Evolutionary conservation across 306 rosid species (phyloP).

Genomic region (Cucurbita moschata): DNA sequence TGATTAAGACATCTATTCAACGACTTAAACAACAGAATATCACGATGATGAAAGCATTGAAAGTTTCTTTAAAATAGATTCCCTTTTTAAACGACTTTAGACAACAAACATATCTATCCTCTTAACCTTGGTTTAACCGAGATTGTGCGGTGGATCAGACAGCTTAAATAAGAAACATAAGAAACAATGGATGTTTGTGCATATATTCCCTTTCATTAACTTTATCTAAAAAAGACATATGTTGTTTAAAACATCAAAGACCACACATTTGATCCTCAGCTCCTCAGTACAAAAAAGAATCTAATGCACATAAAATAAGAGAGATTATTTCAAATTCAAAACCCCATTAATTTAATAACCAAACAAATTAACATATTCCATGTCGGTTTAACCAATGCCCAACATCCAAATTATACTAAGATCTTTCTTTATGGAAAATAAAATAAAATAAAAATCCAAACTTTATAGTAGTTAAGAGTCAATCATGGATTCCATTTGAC

Average conservation of each 20-base stretch:
- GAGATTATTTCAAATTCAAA: not conserved
- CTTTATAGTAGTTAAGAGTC: not conserved
- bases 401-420: not conserved
- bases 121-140: not conserved
- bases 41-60: not conserved
- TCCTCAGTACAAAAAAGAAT: slow-evolving; percentile 28
- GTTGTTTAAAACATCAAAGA: not conserved
- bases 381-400: slow-evolving; percentile 2
- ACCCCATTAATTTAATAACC: not conserved
- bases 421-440: not conserved
- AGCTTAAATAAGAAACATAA: not conserved
- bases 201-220: slow-evolving; percentile 5
- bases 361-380: not conserved
- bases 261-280: slow-evolving; percentile 1
- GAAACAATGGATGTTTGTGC: not conserved
- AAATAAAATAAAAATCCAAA: not conserved
- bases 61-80: not conserved
- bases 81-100: not conserved
- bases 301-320: slow-evolving; percentile 22
- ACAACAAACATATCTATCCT: not conserved
- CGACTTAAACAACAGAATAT: not conserved
- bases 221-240: not conserved
- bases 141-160: not conserved
- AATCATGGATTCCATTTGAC: not conserved
- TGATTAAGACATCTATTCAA: too few relatives aligned